phyloP scores from a whole-genome alignment of 148 eudicot species.

The Cornus suecica region DNA sequence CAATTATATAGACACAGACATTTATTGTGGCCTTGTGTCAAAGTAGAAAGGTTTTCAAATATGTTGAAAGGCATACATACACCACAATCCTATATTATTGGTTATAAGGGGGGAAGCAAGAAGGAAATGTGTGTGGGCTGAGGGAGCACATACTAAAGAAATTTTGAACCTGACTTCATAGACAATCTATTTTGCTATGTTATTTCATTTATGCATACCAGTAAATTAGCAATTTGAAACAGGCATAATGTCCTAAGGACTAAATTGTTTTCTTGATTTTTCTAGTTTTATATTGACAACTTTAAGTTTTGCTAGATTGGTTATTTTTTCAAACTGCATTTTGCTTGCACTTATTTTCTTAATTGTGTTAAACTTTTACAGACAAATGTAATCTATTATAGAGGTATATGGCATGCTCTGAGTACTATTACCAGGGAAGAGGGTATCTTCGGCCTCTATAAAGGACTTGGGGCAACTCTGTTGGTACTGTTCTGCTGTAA shows the following conservation, averaged over 20 bases:
- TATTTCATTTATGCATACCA: not conserved
- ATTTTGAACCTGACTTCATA: not conserved
- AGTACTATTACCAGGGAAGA: constrained; percentile 77
- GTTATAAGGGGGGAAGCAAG: not conserved
- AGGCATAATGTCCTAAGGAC: not conserved
- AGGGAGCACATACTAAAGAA: not conserved
- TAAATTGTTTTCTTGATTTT: not conserved
- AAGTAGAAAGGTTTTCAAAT: not conserved
- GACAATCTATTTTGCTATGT: not conserved
- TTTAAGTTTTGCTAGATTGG: not conserved
- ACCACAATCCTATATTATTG: not conserved
- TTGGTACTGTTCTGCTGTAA: constrained; percentile 48
- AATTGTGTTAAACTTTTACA: constrained; percentile 27
- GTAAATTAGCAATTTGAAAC: not conserved
- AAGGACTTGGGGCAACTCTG: constrained; percentile 91
- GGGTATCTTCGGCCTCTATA: constrained; percentile 78
- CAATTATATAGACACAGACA: not conserved
- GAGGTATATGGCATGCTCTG: constrained; percentile 83
- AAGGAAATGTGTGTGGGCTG: not conserved
- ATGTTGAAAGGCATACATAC: not conserved
- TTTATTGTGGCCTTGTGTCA: not conserved
- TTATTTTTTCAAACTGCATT: not conserved
- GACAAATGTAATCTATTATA: constrained; percentile 81
- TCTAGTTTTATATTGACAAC: not conserved
- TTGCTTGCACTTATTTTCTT: constrained; percentile 4